Evolutionary conservation across 2,329 filamentous ascomycete genomes (phyloP).

Genomic region (Xylaria sp.): DNA sequence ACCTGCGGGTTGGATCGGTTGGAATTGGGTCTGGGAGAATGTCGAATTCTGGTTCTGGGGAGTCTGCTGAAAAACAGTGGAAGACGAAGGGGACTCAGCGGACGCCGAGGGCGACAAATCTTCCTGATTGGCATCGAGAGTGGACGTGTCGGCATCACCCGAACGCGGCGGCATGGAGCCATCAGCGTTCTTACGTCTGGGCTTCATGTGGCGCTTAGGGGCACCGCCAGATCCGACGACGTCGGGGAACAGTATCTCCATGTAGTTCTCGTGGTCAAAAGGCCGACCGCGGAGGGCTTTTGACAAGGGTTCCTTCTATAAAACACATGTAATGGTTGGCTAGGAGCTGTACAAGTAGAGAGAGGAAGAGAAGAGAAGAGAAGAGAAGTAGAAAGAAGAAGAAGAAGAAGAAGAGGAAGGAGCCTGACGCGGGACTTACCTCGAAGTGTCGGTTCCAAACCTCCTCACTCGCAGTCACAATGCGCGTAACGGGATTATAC

Average conservation of each 20-base stretch:
- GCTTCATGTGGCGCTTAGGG: constrained; percentile 54
- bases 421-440: constrained; percentile 35
- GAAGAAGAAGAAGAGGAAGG: neutral
- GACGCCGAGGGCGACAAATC: constrained; percentile 3
- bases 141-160: constrained; percentile 44
- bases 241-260: constrained; percentile 56
- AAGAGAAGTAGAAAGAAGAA: neutral
- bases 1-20: constrained; percentile 18
- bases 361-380: neutral
- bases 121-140: constrained; percentile 31
- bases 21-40: constrained; percentile 17
- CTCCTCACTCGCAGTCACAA: constrained; percentile 52
- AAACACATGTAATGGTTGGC: constrained; percentile 3
- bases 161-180: constrained; percentile 38
- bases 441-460: constrained; percentile 54
- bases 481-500: constrained; percentile 47
- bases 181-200: constrained; percentile 46
- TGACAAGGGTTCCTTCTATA: constrained; percentile 52
- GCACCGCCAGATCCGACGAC: constrained; percentile 56
- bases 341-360: neutral
- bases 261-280: constrained; percentile 56
- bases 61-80: constrained; percentile 19
- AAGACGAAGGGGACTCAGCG: neutral
- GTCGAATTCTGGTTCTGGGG: neutral
- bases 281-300: constrained; percentile 52